phyloP scores from a whole-genome alignment of 2,329 filamentous ascomycete genomes.

The Xylariaceae sp. region DNA sequence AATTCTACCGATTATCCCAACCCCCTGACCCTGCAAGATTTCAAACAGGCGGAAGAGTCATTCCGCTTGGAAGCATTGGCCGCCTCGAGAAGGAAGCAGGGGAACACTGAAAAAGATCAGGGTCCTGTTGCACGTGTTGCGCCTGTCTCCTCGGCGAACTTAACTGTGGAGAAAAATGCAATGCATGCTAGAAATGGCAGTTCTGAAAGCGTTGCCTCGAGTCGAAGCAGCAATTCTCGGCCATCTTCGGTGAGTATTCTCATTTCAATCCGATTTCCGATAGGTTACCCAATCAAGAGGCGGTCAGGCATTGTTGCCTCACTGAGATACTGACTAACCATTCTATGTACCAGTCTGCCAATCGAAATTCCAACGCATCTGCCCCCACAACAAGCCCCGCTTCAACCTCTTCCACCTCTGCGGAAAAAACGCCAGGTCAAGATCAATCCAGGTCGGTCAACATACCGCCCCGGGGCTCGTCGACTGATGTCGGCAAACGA shows the following conservation, averaged over 20 bases:
- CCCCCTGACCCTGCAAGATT: constrained; percentile 42
- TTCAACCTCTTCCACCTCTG: constrained; percentile 46
- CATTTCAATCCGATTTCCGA: constrained; percentile 4
- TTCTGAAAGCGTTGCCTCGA: constrained; percentile 66
- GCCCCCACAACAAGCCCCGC: constrained; percentile 57
- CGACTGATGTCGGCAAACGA: constrained; percentile 68
- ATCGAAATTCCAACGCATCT: constrained; percentile 57
- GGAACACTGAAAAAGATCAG: constrained; percentile 42
- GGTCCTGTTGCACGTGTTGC: constrained; percentile 42
- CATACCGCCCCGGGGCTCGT: constrained; percentile 64
- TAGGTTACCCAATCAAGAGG: constrained; percentile 49
- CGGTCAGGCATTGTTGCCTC: constrained; percentile 31
- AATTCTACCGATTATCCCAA: constrained; percentile 50
- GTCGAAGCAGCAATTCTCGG: constrained; percentile 60
- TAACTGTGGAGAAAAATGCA: constrained; percentile 35
- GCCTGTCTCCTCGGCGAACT: constrained; percentile 33
- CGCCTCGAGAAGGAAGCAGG: constrained; percentile 35
- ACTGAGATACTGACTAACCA: constrained; percentile 50
- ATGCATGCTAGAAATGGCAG: constrained; percentile 56
- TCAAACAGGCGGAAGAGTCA: constrained; percentile 41
- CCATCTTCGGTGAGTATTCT: constrained; percentile 65
- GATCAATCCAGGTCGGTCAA: constrained; percentile 60
- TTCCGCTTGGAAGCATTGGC: constrained; percentile 37
- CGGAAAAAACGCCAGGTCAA: constrained; percentile 51
- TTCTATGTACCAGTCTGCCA: constrained; percentile 58